Base-by-base conservation (phyloP, 352 stramenopile species). In the Phytophthora ohioensis region DNA sequence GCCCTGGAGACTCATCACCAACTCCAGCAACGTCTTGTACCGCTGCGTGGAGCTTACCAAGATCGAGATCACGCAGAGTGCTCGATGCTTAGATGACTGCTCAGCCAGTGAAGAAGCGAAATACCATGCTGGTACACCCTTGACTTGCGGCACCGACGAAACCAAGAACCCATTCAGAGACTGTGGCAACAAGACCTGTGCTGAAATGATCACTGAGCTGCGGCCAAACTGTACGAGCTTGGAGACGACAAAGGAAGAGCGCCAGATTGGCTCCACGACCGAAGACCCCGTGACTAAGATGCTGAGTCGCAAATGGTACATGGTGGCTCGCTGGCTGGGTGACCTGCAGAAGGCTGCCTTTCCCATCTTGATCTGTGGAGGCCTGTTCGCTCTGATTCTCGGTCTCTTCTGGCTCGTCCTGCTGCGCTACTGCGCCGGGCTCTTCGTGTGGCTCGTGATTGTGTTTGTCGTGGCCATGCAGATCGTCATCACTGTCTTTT, bases 401-500 rank as follows among this genome's bases (percentile, higher is more conserved):
- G 87, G 89, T 8, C 84, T 95, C 57, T 55, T 93, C 31, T 96
- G 87, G 82, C 76, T 96, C 4, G 51, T 96, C 0, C 57, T 92
- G 61, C 74, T 96, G 32, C 85, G 85, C 17, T 96, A 80, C 70
- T 94, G 80, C 57, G 87, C 89, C 10, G 83, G 87, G 2, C 61
- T 92, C 35, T 93, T 95, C 53, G 87, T 96, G 10, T 96, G 87
- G 87, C 71, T 94, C 43, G 81, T 88, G 13, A 84, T 96, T 56
- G 69, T 93, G 4, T 57, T 91, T 21, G 76, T 92, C 10, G 66
- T 91, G 34, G 45, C 67, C 30, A 92, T 93, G 76, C 81, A 90
- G 57, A 68, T 93, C 35, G 70, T 86, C 34, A 70, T 93, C 27
- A 95, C 89, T 32, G 57, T 94, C 54, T 93, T 93, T 68, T 92